phyloP scores from a whole-genome alignment of 495 filamentous ascomycete species.

The Hypoxylon subgilvum region DNA sequence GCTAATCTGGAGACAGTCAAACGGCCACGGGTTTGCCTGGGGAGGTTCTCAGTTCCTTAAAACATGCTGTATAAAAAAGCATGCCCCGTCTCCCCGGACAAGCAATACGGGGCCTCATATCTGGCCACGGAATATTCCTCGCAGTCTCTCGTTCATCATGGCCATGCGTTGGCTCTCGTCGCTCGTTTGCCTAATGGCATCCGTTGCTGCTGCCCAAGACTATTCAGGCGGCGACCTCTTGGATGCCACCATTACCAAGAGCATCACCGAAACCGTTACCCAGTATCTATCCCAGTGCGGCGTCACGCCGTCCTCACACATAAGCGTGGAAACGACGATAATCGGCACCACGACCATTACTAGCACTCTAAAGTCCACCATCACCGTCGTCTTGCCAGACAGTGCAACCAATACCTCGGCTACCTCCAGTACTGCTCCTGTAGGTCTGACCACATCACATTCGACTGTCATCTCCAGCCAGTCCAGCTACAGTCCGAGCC shows the following conservation, averaged over 20 bases:
- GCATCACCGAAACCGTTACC: conserved; percentile 30
- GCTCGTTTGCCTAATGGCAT: conserved; percentile 25
- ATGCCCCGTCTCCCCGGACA: conserved; percentile 3
- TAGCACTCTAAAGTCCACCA: conserved; percentile 25
- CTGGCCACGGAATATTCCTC: not conserved
- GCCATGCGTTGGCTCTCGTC: conserved; percentile 32
- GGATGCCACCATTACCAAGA: conserved; percentile 24
- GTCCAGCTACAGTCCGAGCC: not conserved
- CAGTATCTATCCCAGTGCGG: conserved; percentile 30
- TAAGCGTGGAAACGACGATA: conserved; percentile 10
- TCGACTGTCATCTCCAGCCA: not conserved
- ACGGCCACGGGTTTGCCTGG: not conserved
- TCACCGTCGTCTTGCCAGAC: conserved; percentile 9
- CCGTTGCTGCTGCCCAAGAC: conserved; percentile 17
- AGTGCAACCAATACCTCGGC: conserved; percentile 3
- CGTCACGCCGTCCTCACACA: not conserved
- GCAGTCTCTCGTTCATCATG: conserved; percentile 31
- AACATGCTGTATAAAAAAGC: conserved; percentile 25
- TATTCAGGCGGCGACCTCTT: conserved; percentile 14
- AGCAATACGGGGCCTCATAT: conserved; percentile 1
- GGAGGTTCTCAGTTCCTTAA: too few species aligned
- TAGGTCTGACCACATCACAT: not conserved
- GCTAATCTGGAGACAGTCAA: conserved; percentile 18
- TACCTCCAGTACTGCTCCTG: conserved; percentile 5
- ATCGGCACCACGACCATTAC: conserved; percentile 23